phyloP scores from a whole-genome alignment of 192 early-diverging fungal genomes.

The Diversispora eburnea region DNA sequence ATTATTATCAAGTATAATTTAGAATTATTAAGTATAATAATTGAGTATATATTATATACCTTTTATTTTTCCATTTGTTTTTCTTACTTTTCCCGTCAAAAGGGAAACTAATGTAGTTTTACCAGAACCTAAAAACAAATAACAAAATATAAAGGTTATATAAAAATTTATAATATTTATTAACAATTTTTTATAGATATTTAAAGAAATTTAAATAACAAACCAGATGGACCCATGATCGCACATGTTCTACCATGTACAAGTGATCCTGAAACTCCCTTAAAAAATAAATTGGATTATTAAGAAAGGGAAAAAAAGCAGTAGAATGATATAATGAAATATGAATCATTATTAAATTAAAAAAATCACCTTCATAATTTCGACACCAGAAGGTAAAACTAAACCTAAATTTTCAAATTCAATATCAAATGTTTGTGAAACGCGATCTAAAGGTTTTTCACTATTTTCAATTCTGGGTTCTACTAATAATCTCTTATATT shows the following conservation, averaged over 20 bases:
- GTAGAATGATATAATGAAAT: neutral
- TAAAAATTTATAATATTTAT: neutral
- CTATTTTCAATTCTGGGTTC: slow-evolving; percentile 3
- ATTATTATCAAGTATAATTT: neutral
- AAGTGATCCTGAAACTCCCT: slow-evolving; percentile 55
- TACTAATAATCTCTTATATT: slow-evolving; percentile 27
- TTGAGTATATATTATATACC: slow-evolving; percentile 1
- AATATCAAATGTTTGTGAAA: slow-evolving; percentile 54
- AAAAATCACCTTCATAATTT: slow-evolving; percentile 49
- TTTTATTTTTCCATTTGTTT: slow-evolving; percentile 47
- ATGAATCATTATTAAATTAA: neutral
- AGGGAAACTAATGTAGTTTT: slow-evolving; percentile 63
- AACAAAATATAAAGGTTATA: neutral
- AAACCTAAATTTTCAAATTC: slow-evolving; percentile 43
- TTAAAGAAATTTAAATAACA: neutral
- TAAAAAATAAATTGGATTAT: neutral
- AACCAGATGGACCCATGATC: slow-evolving; percentile 51
- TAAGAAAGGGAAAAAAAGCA: neutral
- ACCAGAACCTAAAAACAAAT: slow-evolving; percentile 38
- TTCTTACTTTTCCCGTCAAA: slow-evolving; percentile 58
- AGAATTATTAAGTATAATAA: neutral
- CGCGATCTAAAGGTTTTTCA: slow-evolving; percentile 32
- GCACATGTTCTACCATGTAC: slow-evolving; percentile 54
- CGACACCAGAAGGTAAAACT: slow-evolving; percentile 38
- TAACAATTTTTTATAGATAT: neutral